A percentile compares a stretch with the other conserved stretches of the same genome.
These are phyloP conservation scores for Porcisia deanei DNA, from an alignment of 208 protist species.

Conservation along the genomic window DNA sequence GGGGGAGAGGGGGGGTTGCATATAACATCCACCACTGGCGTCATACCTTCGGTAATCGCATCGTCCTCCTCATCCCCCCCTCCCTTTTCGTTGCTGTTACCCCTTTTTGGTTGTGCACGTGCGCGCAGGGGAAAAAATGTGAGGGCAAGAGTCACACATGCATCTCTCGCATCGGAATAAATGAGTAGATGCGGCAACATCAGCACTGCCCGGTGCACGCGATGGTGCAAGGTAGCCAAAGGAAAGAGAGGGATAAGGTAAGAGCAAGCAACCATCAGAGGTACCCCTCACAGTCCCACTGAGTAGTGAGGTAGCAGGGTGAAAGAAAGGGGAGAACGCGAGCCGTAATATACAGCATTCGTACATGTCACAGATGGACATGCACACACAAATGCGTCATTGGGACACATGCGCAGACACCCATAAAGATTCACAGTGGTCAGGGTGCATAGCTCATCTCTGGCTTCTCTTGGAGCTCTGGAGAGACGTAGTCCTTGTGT, in stretches of 20 bases:
- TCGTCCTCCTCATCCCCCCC: background rate
- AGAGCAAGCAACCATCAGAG: background rate
- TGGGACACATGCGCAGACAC: background rate
- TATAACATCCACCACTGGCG: background rate
- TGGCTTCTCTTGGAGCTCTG: slow-evolving; percentile 1
- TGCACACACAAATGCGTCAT: background rate
- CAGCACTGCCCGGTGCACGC: background rate
- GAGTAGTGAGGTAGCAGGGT: background rate
- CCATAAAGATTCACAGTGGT: background rate
- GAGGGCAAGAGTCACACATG: background rate
- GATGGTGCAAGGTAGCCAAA: background rate
- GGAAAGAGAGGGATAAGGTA: slow-evolving; percentile 6
- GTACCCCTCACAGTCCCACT: background rate
- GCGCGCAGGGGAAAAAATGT: background rate
- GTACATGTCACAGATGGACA: background rate
- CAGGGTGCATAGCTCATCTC: background rate
- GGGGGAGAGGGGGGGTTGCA: background rate
- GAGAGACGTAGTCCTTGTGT: slow-evolving; percentile 20
- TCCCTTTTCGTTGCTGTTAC: background rate
- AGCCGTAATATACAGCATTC: background rate
- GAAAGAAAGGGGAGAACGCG: background rate
- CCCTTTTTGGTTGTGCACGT: background rate
- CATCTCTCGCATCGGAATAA: background rate
- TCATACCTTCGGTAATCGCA: background rate
- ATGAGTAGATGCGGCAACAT: background rate